Conservation (phyloP, 495 filamentous ascomycete species). For the Xanthoparmelia taractica region DNA sequence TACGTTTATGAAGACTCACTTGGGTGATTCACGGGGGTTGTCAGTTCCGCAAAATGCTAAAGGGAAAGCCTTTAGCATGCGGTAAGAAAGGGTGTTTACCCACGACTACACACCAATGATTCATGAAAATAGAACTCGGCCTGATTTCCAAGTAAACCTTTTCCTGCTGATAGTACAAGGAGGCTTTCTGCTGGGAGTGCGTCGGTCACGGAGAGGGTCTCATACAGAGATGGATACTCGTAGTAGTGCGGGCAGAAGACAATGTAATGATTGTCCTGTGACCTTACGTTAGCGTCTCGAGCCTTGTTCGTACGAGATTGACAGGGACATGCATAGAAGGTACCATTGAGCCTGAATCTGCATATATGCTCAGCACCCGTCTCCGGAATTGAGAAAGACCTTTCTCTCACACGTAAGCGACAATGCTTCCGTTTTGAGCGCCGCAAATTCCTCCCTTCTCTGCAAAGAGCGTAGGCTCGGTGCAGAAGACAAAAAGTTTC, state of each 20-base stretch:
- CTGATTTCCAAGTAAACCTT: not conserved
- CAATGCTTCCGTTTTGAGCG: rapidly evolving
- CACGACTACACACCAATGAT: not conserved
- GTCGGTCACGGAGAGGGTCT: not conserved
- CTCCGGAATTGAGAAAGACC: too few relatives aligned
- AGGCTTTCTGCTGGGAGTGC: not conserved
- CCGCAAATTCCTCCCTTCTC: not conserved
- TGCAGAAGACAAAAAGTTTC: conserved; percentile 1
- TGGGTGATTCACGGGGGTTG: not conserved
- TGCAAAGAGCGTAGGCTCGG: not conserved
- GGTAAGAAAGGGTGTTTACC: too few relatives aligned
- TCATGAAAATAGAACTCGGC: not conserved
- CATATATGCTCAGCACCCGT: not conserved
- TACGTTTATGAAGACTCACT: not conserved
- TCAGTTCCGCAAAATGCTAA: conserved; percentile 7
- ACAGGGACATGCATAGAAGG: not conserved
- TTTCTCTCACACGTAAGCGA: conserved; percentile 3
- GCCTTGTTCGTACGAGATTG: too few relatives aligned
- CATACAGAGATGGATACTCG: not conserved
- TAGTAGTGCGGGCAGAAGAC: not conserved
- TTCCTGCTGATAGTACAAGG: not conserved
- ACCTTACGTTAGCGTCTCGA: not conserved
- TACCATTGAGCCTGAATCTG: not conserved
- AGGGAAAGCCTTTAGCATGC: not conserved
- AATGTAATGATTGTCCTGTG: conserved; percentile 1